These are phyloP conservation scores for Solanum chmielewskii DNA, from an alignment of 257 asterid genomes.

Conservation along the genomic window DNA sequence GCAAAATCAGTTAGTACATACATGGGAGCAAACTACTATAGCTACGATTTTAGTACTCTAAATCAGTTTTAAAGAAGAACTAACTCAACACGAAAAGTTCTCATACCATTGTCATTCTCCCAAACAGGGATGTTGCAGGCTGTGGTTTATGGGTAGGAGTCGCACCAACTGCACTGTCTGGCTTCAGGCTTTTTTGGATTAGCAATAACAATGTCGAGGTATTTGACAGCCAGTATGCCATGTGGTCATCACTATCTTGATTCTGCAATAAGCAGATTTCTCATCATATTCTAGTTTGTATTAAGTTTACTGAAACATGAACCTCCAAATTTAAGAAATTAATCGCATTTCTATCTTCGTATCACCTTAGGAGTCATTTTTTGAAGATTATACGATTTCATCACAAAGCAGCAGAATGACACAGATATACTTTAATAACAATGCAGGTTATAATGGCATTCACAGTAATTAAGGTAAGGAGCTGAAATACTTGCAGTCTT, in stretches of 20 bases:
- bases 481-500: not conserved
- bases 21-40: not conserved
- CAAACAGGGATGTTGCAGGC: constrained; percentile 81
- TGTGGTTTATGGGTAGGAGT: constrained; percentile 61
- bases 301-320: not conserved
- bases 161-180: constrained; percentile 45
- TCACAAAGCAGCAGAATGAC: not conserved
- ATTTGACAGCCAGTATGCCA: constrained; percentile 96
- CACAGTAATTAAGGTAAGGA: not conserved
- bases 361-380: not conserved
- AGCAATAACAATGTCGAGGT: constrained; percentile 82
- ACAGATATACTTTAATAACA: not conserved
- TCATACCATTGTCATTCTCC: constrained; percentile 93
- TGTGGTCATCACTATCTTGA: constrained; percentile 70
- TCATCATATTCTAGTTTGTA: constrained; percentile 1
- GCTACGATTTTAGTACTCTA: not conserved
- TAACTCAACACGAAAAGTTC: not conserved
- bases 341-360: not conserved
- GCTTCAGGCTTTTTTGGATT: constrained; percentile 80
- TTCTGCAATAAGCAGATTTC: constrained; percentile 33
- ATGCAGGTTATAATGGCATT: not conserved
- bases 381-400: not conserved
- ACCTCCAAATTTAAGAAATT: not conserved
- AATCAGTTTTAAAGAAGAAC: not conserved
- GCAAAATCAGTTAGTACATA: not conserved